Base-by-base conservation (phyloP, 2,329 filamentous ascomycete species). In the Neofusicoccum sp. region DNA sequence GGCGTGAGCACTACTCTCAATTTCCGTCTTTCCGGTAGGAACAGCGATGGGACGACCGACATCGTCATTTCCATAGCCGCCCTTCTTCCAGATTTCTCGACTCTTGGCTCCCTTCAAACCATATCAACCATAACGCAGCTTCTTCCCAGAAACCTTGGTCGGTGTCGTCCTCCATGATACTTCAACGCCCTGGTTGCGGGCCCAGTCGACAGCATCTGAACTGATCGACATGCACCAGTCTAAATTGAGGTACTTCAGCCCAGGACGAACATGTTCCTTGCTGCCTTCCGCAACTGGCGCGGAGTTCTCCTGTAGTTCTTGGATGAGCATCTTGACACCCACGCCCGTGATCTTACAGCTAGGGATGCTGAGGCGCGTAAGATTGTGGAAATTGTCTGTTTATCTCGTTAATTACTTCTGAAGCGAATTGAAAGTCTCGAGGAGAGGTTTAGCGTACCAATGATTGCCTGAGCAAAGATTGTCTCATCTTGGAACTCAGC, bases 141-240 rank as follows among this genome's bases (percentile, higher is more conserved):
- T 60, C 44, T 62, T 62, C 9, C 59, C 59, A 3, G 45, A 49
- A 4, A n/a, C 9, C 47, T 44, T 54, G 3, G 16, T 22, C 29
- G n/a, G n/a, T 12, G 34, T 36, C 9, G 29, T 62, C 37, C 16
- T 52, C 47, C 48, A 62, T 5, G 36, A 34, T 5, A 62, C 33
- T 49, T 62, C 61, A 28, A 62, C 43, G 3, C 50, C 33, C 36
- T 61, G 47, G 31, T 34, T 29, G 14, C 56, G 45, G 16, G 56
- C 56, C 62, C 62, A 64, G 9, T 64, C 56, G 16, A 64, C 28
- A 7, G 56, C 56, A 28, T 64, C 62, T 6, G 28, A 33, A 14
- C 29, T 31, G 33, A 64, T 47, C 3, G 49, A 34, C 4, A 41
- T 37, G 56, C 62, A 64, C 45, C 34, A 37, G 12, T 54, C 47